Base-by-base conservation (phyloP, 2,329 filamentous ascomycete genomes). In the Gaeumannomyces sp. region DNA sequence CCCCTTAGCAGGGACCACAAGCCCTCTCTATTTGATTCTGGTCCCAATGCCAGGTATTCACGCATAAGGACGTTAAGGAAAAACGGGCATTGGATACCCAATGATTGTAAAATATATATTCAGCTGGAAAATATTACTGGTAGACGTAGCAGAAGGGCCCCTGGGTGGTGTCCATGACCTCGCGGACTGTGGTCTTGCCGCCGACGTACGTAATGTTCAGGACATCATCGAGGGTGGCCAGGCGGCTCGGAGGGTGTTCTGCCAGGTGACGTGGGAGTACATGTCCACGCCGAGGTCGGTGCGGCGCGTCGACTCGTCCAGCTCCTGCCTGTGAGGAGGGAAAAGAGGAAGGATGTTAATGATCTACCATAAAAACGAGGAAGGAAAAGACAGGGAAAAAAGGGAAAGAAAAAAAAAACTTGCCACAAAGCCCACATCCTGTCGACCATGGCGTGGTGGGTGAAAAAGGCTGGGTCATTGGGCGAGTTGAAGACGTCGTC, bases 91-190 rank as follows among this genome's bases (percentile, higher is more conserved):
- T n/a, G n/a, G n/a, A n/a, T n/a, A n/a, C n/a, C n/a, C n/a, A n/a
- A n/a, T n/a, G n/a, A n/a, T n/a, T n/a, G n/a, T n/a, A n/a, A n/a
- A n/a, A n/a, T n/a, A n/a, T n/a, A n/a, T n/a, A n/a, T n/a, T n/a
- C n/a, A n/a, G n/a, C n/a, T n/a, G n/a, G n/a, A n/a, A n/a, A n/a
- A n/a, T n/a, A n/a, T 61, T 25, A 74, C 19, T 72, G 66, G 57
- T 74, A 75, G 33, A 72, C 72, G 62, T 74, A 74, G 63, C 73
- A 74, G n/a, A 74, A 67, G 0, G 70, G 70, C 0, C 72, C 72
- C 0, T 64, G 65, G 8, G 69, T 67, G 0, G 72, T 73, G 27
- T 70, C 70, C 73, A 75, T 74, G 60, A 73, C 70, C 10, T 73
- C 67, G 6, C 65, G 64, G 60, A 75, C 72, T 13, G 70, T 70